phyloP scores from a whole-genome alignment of 805 yeast species.

The Saccharomycopsis olivae region DNA sequence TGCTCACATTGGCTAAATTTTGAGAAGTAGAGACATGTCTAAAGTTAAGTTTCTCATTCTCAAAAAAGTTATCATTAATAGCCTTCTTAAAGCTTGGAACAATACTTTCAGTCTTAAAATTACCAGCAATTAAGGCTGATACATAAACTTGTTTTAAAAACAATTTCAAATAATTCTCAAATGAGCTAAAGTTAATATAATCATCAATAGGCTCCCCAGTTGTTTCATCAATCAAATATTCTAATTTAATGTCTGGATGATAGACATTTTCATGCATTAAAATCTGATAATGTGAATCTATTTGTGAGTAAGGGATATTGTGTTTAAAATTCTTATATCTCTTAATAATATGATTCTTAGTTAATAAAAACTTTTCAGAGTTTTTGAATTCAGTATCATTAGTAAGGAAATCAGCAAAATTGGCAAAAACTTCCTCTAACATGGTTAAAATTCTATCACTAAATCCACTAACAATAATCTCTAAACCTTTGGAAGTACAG shows the following conservation, averaged over 20 bases:
- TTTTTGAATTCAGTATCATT: slow-evolving; percentile 13
- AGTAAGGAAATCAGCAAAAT: slow-evolving; percentile 26
- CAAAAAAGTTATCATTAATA: neutral
- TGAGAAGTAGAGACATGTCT: slow-evolving; percentile 1
- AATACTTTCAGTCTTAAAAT: slow-evolving; percentile 30
- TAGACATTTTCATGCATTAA: slow-evolving; percentile 68
- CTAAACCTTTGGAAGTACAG: slow-evolving; percentile 60
- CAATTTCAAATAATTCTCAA: slow-evolving; percentile 30
- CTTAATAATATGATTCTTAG: slow-evolving; percentile 54
- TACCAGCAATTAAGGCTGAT: slow-evolving; percentile 75
- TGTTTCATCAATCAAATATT: slow-evolving; percentile 28
- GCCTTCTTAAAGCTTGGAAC: neutral
- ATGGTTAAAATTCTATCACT: slow-evolving; percentile 68
- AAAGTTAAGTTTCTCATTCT: neutral
- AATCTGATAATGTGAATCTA: slow-evolving; percentile 49
- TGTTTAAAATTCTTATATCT: slow-evolving; percentile 59
- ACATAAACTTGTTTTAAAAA: slow-evolving; percentile 43
- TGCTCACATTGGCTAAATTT: slow-evolving; percentile 18
- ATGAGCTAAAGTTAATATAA: slow-evolving; percentile 34
- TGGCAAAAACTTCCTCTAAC: slow-evolving; percentile 47
- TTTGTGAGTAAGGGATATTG: slow-evolving; percentile 70
- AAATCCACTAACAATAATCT: slow-evolving; percentile 63
- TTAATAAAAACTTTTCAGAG: slow-evolving; percentile 48
- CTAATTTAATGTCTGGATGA: slow-evolving; percentile 49
- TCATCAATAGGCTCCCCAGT: slow-evolving; percentile 32